phyloP scores from a whole-genome alignment of 441 rosid species.

The Macaranga tanarius region DNA sequence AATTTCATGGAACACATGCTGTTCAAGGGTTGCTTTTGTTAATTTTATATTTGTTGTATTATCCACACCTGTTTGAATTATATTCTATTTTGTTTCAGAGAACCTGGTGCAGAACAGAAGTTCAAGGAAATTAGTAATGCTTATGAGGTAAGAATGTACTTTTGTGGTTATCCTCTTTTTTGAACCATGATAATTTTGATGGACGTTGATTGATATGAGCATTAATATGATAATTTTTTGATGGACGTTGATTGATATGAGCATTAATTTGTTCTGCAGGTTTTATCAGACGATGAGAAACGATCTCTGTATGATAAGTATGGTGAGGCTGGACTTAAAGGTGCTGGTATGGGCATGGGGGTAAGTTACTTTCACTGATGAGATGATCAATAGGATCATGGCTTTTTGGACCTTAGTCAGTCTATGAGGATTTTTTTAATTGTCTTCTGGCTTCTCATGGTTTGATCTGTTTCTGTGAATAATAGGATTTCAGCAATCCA shows the following conservation, averaged over 20 bases:
- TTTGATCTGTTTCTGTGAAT: slow-evolving; percentile 15
- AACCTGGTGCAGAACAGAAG: slow-evolving; percentile 84
- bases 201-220: slow-evolving; percentile 12
- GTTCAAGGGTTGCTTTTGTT: neutral
- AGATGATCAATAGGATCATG: slow-evolving; percentile 3
- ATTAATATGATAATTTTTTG: slow-evolving; percentile 1
- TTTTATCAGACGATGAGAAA: slow-evolving; percentile 92
- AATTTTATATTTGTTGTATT: slow-evolving; percentile 9
- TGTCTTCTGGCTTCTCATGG: slow-evolving; percentile 16
- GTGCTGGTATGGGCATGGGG: slow-evolving; percentile 97
- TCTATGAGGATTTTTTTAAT: neutral
- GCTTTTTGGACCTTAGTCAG: neutral
- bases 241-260: slow-evolving; percentile 10
- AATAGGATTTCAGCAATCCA: slow-evolving; percentile 94
- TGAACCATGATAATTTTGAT: neutral
- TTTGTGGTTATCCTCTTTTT: slow-evolving; percentile 17
- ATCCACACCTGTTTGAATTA: slow-evolving; percentile 3
- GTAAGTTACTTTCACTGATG: slow-evolving; percentile 43
- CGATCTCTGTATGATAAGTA: slow-evolving; percentile 86
- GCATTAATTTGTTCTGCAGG: slow-evolving; percentile 43
- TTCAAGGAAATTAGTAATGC: slow-evolving; percentile 98
- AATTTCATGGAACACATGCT: neutral
- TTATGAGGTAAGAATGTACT: slow-evolving; percentile 65
- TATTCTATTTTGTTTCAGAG: slow-evolving; percentile 45
- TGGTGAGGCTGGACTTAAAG: slow-evolving; percentile 97